These are phyloP conservation scores for Cajanus cajan DNA, from an alignment of 306 rosid genomes.

Conservation along the genomic window DNA sequence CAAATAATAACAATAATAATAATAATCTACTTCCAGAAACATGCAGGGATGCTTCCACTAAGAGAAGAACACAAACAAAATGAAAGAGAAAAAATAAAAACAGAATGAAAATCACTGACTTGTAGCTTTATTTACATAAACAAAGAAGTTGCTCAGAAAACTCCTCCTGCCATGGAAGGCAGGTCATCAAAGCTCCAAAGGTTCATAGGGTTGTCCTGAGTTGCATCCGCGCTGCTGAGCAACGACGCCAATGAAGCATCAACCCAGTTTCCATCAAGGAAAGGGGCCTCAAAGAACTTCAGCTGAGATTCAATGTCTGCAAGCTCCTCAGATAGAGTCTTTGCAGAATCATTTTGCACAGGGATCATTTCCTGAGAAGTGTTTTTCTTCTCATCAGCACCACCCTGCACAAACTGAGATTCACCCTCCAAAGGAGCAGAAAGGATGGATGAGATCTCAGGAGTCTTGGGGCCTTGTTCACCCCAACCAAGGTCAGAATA, in stretches of 20 bases:
- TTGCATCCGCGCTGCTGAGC: conserved; percentile 41
- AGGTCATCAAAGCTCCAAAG: conserved; percentile 86
- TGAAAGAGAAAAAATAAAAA: background rate
- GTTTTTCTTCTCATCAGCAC: conserved; percentile 39
- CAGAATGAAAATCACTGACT: conserved; percentile 50
- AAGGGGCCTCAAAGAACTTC: conserved; percentile 64
- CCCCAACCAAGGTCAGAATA: conserved; percentile 74
- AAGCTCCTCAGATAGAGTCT: conserved; percentile 76
- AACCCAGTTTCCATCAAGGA: conserved; percentile 59
- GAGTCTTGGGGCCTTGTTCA: conserved; percentile 71
- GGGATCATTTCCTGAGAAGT: conserved; percentile 37
- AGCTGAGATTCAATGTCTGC: conserved; percentile 69
- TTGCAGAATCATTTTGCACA: conserved; percentile 34
- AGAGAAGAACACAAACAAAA: background rate
- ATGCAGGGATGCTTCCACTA: background rate
- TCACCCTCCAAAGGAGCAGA: conserved; percentile 53
- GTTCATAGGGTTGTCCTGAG: conserved; percentile 68
- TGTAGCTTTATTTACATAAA: conserved; percentile 90
- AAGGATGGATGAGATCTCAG: conserved; percentile 79
- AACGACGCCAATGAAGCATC: conserved; percentile 59
- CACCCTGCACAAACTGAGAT: conserved; percentile 52
- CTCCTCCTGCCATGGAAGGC: conserved; percentile 53
- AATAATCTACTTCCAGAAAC: background rate
- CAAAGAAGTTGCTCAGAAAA: conserved; percentile 45
- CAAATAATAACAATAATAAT: background rate